Base-by-base conservation (phyloP, 257 asterid species). In the Plectranthus barbatus region DNA sequence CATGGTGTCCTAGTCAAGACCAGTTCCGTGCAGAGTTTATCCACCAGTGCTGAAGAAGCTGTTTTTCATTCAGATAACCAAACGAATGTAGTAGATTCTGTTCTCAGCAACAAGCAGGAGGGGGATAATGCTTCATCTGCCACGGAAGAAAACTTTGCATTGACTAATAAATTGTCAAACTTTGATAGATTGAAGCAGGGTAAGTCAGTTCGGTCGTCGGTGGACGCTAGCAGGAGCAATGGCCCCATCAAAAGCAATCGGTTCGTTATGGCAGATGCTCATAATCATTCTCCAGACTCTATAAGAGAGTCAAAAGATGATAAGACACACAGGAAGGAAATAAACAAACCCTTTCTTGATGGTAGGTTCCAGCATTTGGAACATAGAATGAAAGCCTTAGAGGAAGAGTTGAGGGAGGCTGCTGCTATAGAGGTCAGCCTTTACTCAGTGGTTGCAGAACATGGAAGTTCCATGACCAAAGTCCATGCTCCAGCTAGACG, bases 401-500 rank as follows among this genome's bases (percentile, higher is more conserved):
- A 89, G 79, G 86, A 73, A 66, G 97, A 89, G 67, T 59, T 89
- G 73, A 81, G 83, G 71, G 97, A 89, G 72, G 90, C 95, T 65
- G 95, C 97, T 74, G 95, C 89, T 29, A 74, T 86, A 29, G 97
- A 89, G 81, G 87, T 69, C 60, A 82, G 91, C 40, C 86, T 86
- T 50, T 89, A 84, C 74, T 83, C 87, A 5, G 90, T 84, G 65
- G 81, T 84, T 73, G 93, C 96, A 33, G 95, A 89, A 75, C 97
- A 89, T 44, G 91, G 95, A 54, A 79, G 87, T 76, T 89, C 97
- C 72, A 75, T 62, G 61, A 84, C 72, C 75, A 89, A 89, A 76
- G 94, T 86, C 57, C 97, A 89, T 19, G 94, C 97, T 72, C 95
- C 97, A 54, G 95, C 97, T 67, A 79, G 95, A 54, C 90, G 97